Base-by-base conservation (phyloP, 2,329 filamentous ascomycete genomes). In the Beauveria scarabaeidicola region DNA sequence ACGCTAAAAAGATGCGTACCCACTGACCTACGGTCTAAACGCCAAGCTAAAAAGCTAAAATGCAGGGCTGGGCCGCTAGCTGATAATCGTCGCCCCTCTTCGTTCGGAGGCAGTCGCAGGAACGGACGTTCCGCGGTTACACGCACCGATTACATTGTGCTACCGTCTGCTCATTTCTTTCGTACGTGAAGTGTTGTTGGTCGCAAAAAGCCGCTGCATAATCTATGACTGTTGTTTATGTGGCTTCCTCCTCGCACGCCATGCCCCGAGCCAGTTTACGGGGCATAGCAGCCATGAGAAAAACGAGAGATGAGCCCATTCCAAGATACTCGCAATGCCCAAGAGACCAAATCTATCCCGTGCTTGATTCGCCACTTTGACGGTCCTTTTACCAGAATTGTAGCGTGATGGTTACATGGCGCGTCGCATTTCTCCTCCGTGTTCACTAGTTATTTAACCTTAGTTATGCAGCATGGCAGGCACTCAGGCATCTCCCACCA, bases 41-140 rank as follows among this genome's bases (percentile, higher is more conserved):
- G 23, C 48, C 56, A 58, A 58, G 56, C 56, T 58, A 52, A 58
- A 58, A 58, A 52, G 47, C 40, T 40, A 47, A 55, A 55, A 5
- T 55, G 25, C 25, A 46, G 19, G 52, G 52, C 41, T 46, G 19
- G 43, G 19, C n/a, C 19, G 41, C 10, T 21, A 50, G 27, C 29
- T 50, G n/a, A 43, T 43, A 50, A 43, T 29, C 43, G 51, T 57
- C 41, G 54, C 21, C 46, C 36, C 17, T n/a, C 5, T 21, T 36
- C 36, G 21, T 15, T 19, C n/a, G 54, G 44, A 48, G 23, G 44
- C 32, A 29, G 23, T 36, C 46, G 46, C 36, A 29, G 15, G 25
- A n/a, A 19, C 17, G 4, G 19, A 40, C 8, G 19, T 15, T 27
- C 19, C 15, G 19, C 13, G 5, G 15, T 23, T 2, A 17, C 27